phyloP scores from a whole-genome alignment of 495 filamentous ascomycete genomes.

The Hypoxylon perforatum region DNA sequence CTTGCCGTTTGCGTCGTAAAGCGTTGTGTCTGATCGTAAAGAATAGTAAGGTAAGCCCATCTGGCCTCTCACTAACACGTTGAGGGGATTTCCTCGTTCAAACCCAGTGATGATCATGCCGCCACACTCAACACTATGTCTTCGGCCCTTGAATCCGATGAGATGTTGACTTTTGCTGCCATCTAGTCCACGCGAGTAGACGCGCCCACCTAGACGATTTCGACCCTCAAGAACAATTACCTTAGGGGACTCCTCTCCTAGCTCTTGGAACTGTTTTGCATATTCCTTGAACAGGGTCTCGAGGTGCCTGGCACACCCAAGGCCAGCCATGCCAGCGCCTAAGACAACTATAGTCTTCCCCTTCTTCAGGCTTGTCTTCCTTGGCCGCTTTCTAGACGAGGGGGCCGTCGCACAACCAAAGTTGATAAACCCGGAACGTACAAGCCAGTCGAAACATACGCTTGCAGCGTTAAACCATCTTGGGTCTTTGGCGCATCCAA shows the following conservation, averaged over 20 bases:
- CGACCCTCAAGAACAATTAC: conserved; percentile 90
- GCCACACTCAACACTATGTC: conserved; percentile 93
- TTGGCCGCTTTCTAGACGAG: conserved; percentile 53
- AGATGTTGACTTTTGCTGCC: conserved; percentile 43
- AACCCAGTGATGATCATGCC: conserved; percentile 98
- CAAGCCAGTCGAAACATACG: conserved; percentile 91
- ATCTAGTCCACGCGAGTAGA: conserved; percentile 87
- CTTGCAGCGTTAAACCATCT: conserved; percentile 92
- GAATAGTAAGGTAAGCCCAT: conserved; percentile 87
- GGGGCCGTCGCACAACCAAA: conserved; percentile 82
- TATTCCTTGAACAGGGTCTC: conserved; percentile 85
- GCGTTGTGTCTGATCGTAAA: conserved; percentile 83
- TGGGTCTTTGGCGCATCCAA: conserved; percentile 89
- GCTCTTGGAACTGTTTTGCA: conserved; percentile 67
- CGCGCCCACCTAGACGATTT: conserved; percentile 87
- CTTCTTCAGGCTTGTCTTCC: conserved; percentile 54
- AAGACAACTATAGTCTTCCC: conserved; percentile 82
- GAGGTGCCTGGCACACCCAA: conserved; percentile 92
- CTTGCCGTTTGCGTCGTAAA: conserved; percentile 89
- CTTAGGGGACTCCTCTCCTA: conserved; percentile 72
- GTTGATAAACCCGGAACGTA: conserved; percentile 94
- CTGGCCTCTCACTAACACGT: conserved; percentile 89
- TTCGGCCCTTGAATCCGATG: conserved; percentile 61
- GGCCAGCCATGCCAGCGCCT: conserved; percentile 92
- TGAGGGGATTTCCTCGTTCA: conserved; percentile 92